Base-by-base conservation (phyloP, 306 rosid species). In the Arachis stenosperma region DNA sequence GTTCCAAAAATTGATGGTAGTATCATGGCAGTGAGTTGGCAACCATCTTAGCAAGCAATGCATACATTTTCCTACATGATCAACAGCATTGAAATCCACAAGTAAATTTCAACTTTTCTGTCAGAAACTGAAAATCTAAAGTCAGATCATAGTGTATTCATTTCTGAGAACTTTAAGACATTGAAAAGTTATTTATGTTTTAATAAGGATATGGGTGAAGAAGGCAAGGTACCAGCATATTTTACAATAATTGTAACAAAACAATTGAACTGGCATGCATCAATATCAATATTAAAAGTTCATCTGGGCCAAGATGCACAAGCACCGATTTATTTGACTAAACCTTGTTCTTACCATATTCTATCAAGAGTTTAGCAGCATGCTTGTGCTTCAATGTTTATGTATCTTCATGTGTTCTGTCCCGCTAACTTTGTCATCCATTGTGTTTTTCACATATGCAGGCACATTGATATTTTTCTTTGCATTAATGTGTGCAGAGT, bases 141-240 rank as follows among this genome's bases (percentile, higher is more conserved):
- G 75, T 69, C 51, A 47, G 55, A 50, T 47, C 51, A 52, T 36
- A 29, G n/a, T 73, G 46, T 17, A 73, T 53, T 59, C 8, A 37
- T 70, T 77, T 67, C 42, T 65, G 51, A 54, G 73, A 41, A 36
- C 69, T 54, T 8, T 7, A 37, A 67, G 57, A 29, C 43, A 11
- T 71, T 29, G 36, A 8, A 59, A 42, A 29, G 15, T 44, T 39
- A 36, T 80, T 12, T 73, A 43, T 47, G 9, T 54, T 33, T n/a
- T 58, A 56, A 42, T 50, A 59, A 11, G 67, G 73, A 75, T 43
- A 65, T 54, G 71, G 59, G 33, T 53, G 43, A 65, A 79, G 70
- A 46, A 33, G 71, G 72, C 36, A 37, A 60, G 71, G 57, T 51
- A 55, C 40, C 10, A 3, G 40, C 75, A 36, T 33, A 47, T 65